Percentiles rank a stretch among this genome's conserved stretches.
phyloP scores from a whole-genome alignment of 2,329 filamentous ascomycete species.

The Epichloe gansuensis region DNA sequence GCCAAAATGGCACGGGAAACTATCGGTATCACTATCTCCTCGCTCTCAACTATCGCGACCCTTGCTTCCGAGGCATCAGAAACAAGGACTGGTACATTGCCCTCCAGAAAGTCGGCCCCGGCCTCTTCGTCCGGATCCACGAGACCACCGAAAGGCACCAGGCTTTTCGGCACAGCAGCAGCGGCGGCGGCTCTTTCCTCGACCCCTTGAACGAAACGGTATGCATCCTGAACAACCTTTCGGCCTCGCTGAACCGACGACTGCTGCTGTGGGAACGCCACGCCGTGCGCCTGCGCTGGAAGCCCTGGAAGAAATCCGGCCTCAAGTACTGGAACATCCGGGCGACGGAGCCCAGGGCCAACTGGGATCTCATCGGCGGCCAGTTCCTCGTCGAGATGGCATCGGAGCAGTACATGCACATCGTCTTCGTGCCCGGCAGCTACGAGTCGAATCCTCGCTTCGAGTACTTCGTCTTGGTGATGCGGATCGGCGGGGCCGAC shows the following conservation, averaged over 20 bases:
- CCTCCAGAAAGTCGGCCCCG: constrained; percentile 1
- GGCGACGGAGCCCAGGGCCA: not conserved
- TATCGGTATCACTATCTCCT: not conserved
- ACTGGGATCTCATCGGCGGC: not conserved
- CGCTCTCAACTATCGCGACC: not conserved
- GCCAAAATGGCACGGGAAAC: not conserved
- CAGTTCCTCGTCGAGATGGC: constrained; percentile 3
- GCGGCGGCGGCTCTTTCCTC: not conserved
- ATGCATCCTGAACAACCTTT: not conserved
- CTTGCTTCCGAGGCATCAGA: not conserved
- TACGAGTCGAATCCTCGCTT: not conserved
- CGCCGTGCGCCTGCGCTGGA: constrained; percentile 1
- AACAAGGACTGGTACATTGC: not conserved
- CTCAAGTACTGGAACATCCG: constrained; percentile 1
- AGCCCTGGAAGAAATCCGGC: not conserved
- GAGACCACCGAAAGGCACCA: not conserved
- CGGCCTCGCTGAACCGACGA: not conserved
- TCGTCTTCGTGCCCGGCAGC: constrained; percentile 1
- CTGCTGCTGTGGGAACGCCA: not conserved
- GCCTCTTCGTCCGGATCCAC: not conserved
- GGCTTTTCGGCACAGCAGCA: not conserved
- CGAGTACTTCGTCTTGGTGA: constrained; percentile 1
- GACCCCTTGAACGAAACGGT: not conserved
- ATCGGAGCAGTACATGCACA: not conserved
- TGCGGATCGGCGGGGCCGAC: not conserved